These are phyloP conservation scores for Neopestalotiopsis clavispora DNA, from an alignment of 2,329 filamentous ascomycete genomes.

Conservation along the genomic window DNA sequence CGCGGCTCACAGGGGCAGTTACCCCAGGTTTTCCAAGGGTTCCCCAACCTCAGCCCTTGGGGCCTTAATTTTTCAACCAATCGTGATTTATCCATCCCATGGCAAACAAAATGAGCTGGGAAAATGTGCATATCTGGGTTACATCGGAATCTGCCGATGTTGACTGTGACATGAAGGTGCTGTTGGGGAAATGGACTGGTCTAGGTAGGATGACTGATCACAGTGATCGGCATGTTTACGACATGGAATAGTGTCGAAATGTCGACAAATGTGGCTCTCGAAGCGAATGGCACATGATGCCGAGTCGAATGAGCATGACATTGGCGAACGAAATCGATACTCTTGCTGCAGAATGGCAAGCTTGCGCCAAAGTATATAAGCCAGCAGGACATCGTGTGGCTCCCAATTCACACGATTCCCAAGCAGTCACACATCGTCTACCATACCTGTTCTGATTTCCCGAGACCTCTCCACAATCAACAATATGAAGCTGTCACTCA, in stretches of 20 bases:
- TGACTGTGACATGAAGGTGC: neutral
- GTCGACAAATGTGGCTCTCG: neutral
- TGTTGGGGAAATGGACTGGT: neutral
- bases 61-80: constrained; percentile 3
- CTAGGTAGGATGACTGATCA: neutral
- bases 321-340: neutral
- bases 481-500: constrained; percentile 21
- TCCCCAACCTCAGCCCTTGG: neutral
- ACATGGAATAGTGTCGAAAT: neutral
- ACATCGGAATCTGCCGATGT: constrained; percentile 1
- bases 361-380: neutral
- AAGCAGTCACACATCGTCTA: neutral
- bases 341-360: neutral
- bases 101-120: neutral
- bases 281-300: constrained; percentile 7
- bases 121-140: constrained; percentile 4
- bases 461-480: no score
- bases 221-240: neutral
- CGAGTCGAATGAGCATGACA: neutral
- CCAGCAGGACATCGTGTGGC: neutral
- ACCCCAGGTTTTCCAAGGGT: constrained; percentile 8
- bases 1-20: constrained; percentile 5
- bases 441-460: neutral
- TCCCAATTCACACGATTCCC: neutral
- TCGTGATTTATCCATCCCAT: constrained; percentile 1